Conservation (phyloP, 2,329 filamentous ascomycete genomes). For the Fusarium sp. region DNA sequence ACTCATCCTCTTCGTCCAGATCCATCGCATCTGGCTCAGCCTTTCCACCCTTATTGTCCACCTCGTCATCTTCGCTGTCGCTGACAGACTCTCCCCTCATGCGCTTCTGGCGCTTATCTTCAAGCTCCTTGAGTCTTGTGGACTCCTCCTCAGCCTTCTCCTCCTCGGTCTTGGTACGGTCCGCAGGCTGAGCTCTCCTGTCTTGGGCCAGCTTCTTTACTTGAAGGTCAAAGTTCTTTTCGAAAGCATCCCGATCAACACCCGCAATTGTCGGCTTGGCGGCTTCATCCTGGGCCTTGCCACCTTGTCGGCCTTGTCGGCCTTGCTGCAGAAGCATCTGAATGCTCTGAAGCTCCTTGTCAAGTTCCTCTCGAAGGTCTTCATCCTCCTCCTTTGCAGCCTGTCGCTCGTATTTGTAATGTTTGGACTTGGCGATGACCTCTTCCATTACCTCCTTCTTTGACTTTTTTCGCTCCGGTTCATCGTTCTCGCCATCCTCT, state of each 20-base stretch:
- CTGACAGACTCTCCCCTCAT: slow-evolving; percentile 86
- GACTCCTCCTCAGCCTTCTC: slow-evolving; percentile 84
- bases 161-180: slow-evolving; percentile 91
- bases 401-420: slow-evolving; percentile 94
- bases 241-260: slow-evolving; percentile 74
- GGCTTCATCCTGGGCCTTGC: slow-evolving; percentile 45
- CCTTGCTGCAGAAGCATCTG: slow-evolving; percentile 77
- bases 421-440: slow-evolving; percentile 95
- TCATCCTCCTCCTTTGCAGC: slow-evolving; percentile 93
- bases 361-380: slow-evolving; percentile 83
- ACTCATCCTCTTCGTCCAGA: slow-evolving; percentile 62
- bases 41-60: slow-evolving; percentile 53
- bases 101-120: slow-evolving; percentile 81
- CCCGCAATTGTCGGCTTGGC: slow-evolving; percentile 54
- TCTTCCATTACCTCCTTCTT: slow-evolving; percentile 99
- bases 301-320: slow-evolving; percentile 53
- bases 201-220: slow-evolving; percentile 86
- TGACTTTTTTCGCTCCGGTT: slow-evolving; percentile 88
- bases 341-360: slow-evolving; percentile 83
- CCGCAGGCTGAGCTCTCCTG: slow-evolving; percentile 83
- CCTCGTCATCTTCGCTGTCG: slow-evolving; percentile 70
- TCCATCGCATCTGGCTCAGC: slow-evolving; percentile 52
- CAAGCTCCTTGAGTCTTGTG: slow-evolving; percentile 79
- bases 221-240: slow-evolving; percentile 88
- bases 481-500: slow-evolving; percentile 62